Evolutionary conservation across 1,284 basidiomycete genomes (phyloP).

Genomic region (Puccinia triticina): DNA sequence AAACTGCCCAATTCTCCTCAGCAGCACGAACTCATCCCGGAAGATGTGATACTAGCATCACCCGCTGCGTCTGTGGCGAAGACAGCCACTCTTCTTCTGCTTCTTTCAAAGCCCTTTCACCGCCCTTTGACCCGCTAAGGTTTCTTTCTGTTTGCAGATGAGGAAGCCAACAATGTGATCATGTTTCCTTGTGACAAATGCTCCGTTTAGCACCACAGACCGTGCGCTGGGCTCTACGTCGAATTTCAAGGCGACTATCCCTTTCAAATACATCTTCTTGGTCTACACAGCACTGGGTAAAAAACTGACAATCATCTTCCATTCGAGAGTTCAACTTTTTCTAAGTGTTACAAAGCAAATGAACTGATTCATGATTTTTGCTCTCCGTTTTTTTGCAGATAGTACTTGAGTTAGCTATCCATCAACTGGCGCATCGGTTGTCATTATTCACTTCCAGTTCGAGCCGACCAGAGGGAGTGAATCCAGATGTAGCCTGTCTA

Average conservation of each 20-base stretch:
- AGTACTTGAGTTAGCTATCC: conserved; percentile 25
- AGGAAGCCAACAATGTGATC: conserved; percentile 70
- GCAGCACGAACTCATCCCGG: neutral
- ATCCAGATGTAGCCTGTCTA: conserved; percentile 31
- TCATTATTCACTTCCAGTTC: conserved; percentile 23
- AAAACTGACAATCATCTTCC: neutral
- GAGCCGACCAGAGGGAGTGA: conserved; percentile 23
- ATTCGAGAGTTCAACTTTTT: conserved; percentile 21
- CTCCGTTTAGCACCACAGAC: conserved; percentile 96
- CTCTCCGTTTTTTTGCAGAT: neutral
- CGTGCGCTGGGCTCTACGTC: conserved; percentile 90
- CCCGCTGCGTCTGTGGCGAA: conserved; percentile 40
- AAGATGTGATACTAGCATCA: conserved; percentile 34
- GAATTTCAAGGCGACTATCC: conserved; percentile 69
- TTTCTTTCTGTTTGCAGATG: conserved; percentile 62
- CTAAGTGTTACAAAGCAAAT: neutral
- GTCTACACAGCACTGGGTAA: conserved; percentile 67
- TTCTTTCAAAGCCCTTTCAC: neutral
- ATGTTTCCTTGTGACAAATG: conserved; percentile 98
- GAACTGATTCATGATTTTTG: conserved; percentile 52
- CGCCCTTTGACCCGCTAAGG: conserved; percentile 49
- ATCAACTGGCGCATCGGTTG: neutral
- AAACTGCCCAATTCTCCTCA: neutral
- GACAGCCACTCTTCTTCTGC: conserved; percentile 27
- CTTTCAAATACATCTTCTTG: conserved; percentile 90